phyloP scores from a whole-genome alignment of 2,329 filamentous ascomycete species.

The Drechslerella dactyloides region DNA sequence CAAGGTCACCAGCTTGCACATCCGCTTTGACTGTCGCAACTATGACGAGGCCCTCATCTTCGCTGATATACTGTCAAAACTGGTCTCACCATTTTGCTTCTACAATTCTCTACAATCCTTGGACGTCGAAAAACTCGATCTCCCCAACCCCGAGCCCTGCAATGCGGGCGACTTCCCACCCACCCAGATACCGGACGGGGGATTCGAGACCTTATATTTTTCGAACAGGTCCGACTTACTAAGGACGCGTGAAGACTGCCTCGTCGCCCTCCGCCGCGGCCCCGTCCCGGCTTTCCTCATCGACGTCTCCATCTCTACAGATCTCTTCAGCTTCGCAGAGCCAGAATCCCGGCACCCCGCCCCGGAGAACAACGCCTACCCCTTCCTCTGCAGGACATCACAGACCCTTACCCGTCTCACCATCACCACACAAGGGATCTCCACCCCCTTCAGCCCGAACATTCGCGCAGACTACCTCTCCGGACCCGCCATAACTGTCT shows the following conservation, averaged over 20 bases:
- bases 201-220: neutral
- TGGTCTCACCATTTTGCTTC: neutral
- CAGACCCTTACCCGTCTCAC: neutral
- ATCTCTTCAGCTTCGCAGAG: neutral
- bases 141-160: neutral
- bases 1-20: neutral
- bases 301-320: neutral
- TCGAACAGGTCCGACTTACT: no score
- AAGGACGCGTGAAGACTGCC: no score
- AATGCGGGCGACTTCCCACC: neutral
- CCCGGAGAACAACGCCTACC: neutral
- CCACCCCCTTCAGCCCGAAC: neutral
- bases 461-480: neutral
- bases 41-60: neutral
- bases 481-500: neutral
- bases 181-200: neutral
- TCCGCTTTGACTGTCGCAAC: neutral
- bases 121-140: neutral
- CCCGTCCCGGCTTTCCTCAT: neutral
- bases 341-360: neutral
- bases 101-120: neutral
- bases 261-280: no score
- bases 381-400: neutral
- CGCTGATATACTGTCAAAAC: neutral
- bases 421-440: neutral